These are phyloP conservation scores for Phytophthora pinifolia DNA, from an alignment of 352 stramenopile genomes.

Conservation along the genomic window DNA sequence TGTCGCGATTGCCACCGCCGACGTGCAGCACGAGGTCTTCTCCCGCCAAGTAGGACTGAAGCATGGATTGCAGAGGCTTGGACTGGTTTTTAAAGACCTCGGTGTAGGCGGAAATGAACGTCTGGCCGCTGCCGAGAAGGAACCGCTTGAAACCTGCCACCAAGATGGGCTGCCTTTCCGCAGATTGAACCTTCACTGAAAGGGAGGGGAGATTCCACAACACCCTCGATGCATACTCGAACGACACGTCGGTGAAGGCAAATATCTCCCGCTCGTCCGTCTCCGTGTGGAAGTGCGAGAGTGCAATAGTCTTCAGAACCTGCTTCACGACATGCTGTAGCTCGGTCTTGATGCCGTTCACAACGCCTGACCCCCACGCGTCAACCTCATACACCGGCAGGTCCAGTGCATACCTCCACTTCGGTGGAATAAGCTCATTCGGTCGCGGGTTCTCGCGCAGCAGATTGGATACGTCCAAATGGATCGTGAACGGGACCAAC, in stretches of 20 bases:
- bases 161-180: slow-evolving; percentile 45
- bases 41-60: slow-evolving; percentile 70
- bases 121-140: slow-evolving; percentile 61
- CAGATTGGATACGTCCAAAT: slow-evolving; percentile 54
- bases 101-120: slow-evolving; percentile 80
- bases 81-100: slow-evolving; percentile 67
- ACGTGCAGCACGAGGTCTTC: slow-evolving; percentile 66
- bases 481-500: slow-evolving; percentile 70
- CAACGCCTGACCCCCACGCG: slow-evolving; percentile 19
- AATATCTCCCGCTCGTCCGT: slow-evolving; percentile 62
- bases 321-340: slow-evolving; percentile 55
- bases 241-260: slow-evolving; percentile 79
- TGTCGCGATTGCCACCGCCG: slow-evolving; percentile 44
- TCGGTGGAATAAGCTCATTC: slow-evolving; percentile 4
- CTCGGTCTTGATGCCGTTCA: slow-evolving; percentile 48
- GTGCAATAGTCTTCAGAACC: slow-evolving; percentile 73
- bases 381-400: slow-evolving; percentile 13
- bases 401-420: slow-evolving; percentile 26
- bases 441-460: slow-evolving; percentile 22
- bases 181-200: slow-evolving; percentile 50
- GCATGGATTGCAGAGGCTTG: slow-evolving; percentile 59
- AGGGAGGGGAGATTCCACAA: slow-evolving; percentile 81
- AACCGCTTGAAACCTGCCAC: slow-evolving; percentile 73
- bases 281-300: slow-evolving; percentile 73
- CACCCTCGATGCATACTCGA: slow-evolving; percentile 58